Evolutionary conservation across 2,329 filamentous ascomycete species (phyloP).

Genomic region (Colletotrichum gloeosporioides): DNA sequence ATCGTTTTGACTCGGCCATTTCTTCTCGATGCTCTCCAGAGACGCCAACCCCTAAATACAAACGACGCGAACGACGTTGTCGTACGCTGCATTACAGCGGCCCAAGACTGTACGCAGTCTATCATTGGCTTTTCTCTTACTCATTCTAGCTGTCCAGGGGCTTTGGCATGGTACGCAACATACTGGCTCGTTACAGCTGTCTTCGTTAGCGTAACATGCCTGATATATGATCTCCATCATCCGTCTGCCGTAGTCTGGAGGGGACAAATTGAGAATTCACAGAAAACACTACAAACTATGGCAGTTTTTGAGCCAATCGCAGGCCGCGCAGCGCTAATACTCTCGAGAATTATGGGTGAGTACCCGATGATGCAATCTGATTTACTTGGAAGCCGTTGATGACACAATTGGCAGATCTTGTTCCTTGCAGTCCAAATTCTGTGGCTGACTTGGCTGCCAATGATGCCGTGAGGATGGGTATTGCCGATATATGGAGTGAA

Average conservation of each 20-base stretch:
- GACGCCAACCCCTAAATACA: neutral
- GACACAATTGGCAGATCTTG: neutral
- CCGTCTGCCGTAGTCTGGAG: neutral
- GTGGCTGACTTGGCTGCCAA: neutral
- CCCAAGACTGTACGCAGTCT: neutral
- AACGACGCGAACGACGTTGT: neutral
- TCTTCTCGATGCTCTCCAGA: neutral
- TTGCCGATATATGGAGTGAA: neutral
- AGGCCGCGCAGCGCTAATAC: neutral
- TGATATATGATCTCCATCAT: neutral
- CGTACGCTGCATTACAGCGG: neutral
- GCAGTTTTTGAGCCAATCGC: neutral
- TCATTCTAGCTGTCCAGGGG: neutral
- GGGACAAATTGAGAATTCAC: neutral
- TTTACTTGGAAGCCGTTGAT: neutral
- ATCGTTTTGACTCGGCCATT: neutral
- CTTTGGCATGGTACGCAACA: neutral
- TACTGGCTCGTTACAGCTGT: neutral
- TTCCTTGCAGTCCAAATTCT: neutral
- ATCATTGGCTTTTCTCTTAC: neutral
- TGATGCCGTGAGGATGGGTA: neutral
- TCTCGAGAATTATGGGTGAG: neutral
- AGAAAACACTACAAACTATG: neutral
- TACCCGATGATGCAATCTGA: neutral
- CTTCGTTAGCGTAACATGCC: neutral